Evolutionary conservation across 2,329 filamentous ascomycete species (phyloP).

Genomic region (Botryosphaeria agaves): DNA sequence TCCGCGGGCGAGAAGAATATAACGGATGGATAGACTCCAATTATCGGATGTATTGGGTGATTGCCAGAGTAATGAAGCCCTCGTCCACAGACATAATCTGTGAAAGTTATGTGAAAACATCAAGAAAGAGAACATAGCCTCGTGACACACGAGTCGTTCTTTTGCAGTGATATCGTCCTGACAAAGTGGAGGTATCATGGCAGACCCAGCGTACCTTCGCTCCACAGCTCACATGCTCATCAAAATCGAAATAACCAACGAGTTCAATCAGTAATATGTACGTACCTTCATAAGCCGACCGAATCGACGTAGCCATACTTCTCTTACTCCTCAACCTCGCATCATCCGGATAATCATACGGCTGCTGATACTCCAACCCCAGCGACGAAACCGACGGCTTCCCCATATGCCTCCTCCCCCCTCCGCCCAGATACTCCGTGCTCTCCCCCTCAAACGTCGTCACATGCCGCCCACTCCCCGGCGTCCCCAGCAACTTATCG

Average conservation of each 20-base stretch:
- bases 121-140: too few species aligned
- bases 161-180: too few species aligned
- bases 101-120: too few species aligned
- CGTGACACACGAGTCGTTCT: too few species aligned
- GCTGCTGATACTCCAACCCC: slow-evolving; percentile 13
- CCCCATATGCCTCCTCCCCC: slow-evolving; percentile 8
- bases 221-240: too few species aligned
- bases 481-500: slow-evolving; percentile 5
- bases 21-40: too few species aligned
- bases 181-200: too few species aligned
- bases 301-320: slow-evolving; percentile 12
- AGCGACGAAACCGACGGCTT: slow-evolving; percentile 4
- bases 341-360: slow-evolving; percentile 11
- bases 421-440: neutral
- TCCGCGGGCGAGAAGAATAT: too few species aligned
- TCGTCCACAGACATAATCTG: neutral
- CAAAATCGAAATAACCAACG: too few species aligned
- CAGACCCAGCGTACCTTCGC: too few species aligned
- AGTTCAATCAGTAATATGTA: too few species aligned
- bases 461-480: neutral
- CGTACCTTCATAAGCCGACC: slow-evolving; percentile 17
- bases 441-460: neutral
- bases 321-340: slow-evolving; percentile 7
- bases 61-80: slow-evolving; percentile 2
- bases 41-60: too few species aligned